Base-by-base conservation (phyloP, 1,284 basidiomycete genomes). In the Schizopora paradoxa region DNA sequence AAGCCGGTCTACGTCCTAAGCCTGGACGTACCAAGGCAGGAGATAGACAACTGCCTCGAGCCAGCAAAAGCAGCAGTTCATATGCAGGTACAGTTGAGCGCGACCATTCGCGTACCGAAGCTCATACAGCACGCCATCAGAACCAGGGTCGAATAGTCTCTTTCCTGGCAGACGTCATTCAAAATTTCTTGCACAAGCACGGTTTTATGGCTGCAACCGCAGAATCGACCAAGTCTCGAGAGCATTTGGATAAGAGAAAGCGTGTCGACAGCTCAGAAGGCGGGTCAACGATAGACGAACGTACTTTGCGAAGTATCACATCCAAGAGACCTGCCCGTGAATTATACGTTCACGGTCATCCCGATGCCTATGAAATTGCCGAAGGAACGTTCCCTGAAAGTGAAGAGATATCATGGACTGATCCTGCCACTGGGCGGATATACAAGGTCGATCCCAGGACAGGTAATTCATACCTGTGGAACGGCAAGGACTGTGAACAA, bases 1-100 rank as follows among this genome's bases (percentile, higher is more conserved):
- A 77, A 76, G 56, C 82, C 90, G 1, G 75, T 91, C 43, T 95
- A 90, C 60, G 84, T 91, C 22, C 68, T 96, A 23, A 82, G 86
- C 58, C 58, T 95, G 41, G 72, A 67, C 2, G 63, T 92, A 8
- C 77, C 88, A 32, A 64, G 77, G 1, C 64, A 68, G 14, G 67
- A 80, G 23, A 69, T 94, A 8, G 90, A 94, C 58, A 85, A 86
- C 48, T 78, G 77, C 48, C 60, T 91, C 19, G 87, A 89, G 52
- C 89, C 91, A 11, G 67, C 76, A 8, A 95, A 93, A 66, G 65
- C 70, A 5, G 60, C 69, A 5, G 69, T 92, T 23, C 76, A 82
- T 41, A 70, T 92, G 46, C 70, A 77, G 64, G 91, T 90, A 57
- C n/a, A n/a, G n/a, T n/a, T n/a, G n/a, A n/a, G n/a, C 52, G 68